Evolutionary conservation across 345 rosid species (phyloP), one percentile per base, ranked within the genome.

Genomic region (Eucalyptus brandiana): DNA sequence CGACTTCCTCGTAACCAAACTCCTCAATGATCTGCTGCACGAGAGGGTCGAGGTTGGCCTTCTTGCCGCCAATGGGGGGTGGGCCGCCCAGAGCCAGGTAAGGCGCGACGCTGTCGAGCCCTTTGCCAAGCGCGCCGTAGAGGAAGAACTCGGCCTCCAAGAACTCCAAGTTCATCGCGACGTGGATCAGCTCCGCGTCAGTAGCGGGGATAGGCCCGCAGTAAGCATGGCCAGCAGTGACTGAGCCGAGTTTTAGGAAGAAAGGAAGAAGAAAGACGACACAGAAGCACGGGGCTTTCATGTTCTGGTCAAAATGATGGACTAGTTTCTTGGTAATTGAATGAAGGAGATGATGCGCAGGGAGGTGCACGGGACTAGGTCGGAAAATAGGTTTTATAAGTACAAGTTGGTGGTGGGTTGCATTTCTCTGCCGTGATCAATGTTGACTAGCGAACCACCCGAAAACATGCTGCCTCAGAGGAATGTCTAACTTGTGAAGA

Each of bases 1-100:
- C 98, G 15, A 97, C 80, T 93, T 97, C 98, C 85, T 95, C 93
- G 80, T 93, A 95, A 89, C 88, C 96, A 67, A 97, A 95, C 81
- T 97, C 97, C 86, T 93, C 94, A 3, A 97, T 93, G 47, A 94
- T 92, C 8, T 80, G 91, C 28, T 32, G 85, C 37, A 92, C 91
- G 14, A 90, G 13, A 18, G 91, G 93, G 69, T 95, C 94, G 42
- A 97, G 97, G 47, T 94, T 91, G 42, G 97, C 98, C 91, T 87
- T 93, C 87, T 24, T 87, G 42, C 92, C 94, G 5, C 97, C 97
- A 8, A 88, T 10, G 0, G 97, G 96, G 11, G 93, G 88, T 48
- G 98, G 98, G 67, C 97, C 98, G 0, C 96, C 96, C 15, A 87
- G 28, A 15, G 98, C 94, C 14, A 92, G 88, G 1, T 89, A 83